Evolutionary conservation across 352 stramenopile species (phyloP).

Genomic region (Pythium pyrilobum): DNA sequence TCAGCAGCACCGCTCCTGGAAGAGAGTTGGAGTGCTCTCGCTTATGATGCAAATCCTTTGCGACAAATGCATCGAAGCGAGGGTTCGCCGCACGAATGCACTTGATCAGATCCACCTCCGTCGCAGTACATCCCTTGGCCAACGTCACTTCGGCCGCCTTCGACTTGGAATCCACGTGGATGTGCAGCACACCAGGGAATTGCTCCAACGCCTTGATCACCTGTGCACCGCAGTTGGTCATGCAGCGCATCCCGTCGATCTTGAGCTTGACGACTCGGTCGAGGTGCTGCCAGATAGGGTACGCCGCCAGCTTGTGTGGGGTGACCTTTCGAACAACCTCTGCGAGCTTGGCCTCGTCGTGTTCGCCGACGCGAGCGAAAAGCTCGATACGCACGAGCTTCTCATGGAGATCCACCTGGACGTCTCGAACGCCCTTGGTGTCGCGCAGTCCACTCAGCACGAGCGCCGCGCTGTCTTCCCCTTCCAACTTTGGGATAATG

Average conservation of each 20-base stretch:
- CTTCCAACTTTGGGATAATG: constrained; percentile 43
- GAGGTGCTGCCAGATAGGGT: constrained; percentile 79
- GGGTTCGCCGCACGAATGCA: constrained; percentile 67
- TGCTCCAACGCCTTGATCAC: constrained; percentile 78
- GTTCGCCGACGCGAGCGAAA: constrained; percentile 28
- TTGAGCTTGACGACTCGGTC: constrained; percentile 71
- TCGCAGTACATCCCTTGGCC: constrained; percentile 72
- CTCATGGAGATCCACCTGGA: constrained; percentile 58
- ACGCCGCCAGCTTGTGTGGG: constrained; percentile 43
- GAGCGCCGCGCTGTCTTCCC: constrained; percentile 22
- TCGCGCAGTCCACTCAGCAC: constrained; percentile 32
- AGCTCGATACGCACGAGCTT: constrained; percentile 68
- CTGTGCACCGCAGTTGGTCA: constrained; percentile 79
- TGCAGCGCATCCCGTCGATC: constrained; percentile 84
- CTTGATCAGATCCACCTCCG: constrained; percentile 85
- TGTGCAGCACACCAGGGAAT: constrained; percentile 77
- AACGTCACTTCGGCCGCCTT: constrained; percentile 74
- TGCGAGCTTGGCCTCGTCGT: constrained; percentile 44
- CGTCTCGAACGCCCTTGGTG: constrained; percentile 29
- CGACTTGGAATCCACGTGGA: constrained; percentile 78
- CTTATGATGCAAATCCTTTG: constrained; percentile 30
- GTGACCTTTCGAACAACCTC: constrained; percentile 49
- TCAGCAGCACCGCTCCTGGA: constrained; percentile 61
- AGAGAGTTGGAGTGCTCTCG: constrained; percentile 38
- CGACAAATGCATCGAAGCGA: constrained; percentile 67